phyloP scores from a whole-genome alignment of 2,329 filamentous ascomycete species.

The Aspergillus sp. region DNA sequence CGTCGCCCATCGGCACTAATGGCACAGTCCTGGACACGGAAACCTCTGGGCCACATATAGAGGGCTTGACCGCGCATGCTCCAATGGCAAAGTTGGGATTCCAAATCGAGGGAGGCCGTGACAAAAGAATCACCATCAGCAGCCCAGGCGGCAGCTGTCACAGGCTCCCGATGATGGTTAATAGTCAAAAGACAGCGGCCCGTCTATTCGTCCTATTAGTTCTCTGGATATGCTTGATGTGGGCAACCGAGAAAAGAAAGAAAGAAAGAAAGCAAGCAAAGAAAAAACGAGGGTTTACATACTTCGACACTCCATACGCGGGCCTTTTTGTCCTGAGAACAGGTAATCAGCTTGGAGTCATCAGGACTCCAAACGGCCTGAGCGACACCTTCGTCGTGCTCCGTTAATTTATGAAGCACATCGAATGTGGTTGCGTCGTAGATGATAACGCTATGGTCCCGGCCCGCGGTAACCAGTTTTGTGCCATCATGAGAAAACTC shows the following conservation, averaged over 20 bases:
- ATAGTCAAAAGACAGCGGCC: constrained; percentile 57
- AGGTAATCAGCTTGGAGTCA: constrained; percentile 76
- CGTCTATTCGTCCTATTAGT: constrained; percentile 37
- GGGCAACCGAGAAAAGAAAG: too few relatives aligned
- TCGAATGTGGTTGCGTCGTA: constrained; percentile 69
- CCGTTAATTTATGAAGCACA: constrained; percentile 53
- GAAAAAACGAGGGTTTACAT: constrained; percentile 20
- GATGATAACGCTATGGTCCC: constrained; percentile 65
- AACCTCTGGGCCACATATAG: constrained; percentile 59
- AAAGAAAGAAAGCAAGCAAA: too few relatives aligned
- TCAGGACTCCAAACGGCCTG: constrained; percentile 90
- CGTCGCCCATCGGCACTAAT: constrained; percentile 71
- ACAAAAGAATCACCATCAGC: constrained; percentile 69
- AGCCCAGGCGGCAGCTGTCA: constrained; percentile 85
- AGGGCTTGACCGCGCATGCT: constrained; percentile 54
- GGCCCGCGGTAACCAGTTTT: constrained; percentile 73
- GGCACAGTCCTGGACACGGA: constrained; percentile 77
- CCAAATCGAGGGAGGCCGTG: constrained; percentile 65
- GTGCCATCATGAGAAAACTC: constrained; percentile 82
- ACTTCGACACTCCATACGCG: constrained; percentile 67
- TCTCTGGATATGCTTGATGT: too few relatives aligned
- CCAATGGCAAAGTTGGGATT: constrained; percentile 62
- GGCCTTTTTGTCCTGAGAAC: constrained; percentile 64
- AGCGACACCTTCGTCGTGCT: constrained; percentile 64
- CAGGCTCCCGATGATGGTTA: constrained; percentile 68